Percentiles rank a stretch among this genome's conserved stretches.
These are phyloP conservation scores for Dothistroma septosporum DNA, from an alignment of 2,329 filamentous ascomycete genomes.

Conservation along the genomic window DNA sequence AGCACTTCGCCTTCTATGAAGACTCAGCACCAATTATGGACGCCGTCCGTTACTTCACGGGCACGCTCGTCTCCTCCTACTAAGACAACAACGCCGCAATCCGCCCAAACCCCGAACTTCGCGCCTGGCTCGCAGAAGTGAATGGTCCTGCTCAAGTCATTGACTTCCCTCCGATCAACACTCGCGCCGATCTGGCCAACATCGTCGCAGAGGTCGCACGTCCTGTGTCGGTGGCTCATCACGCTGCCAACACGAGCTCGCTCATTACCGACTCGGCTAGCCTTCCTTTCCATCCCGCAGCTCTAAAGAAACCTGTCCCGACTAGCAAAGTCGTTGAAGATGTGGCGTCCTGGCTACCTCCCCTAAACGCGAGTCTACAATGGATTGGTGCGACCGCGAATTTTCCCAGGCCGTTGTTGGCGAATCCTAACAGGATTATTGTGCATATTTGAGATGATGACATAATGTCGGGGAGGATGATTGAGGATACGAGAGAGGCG, in stretches of 20 bases:
- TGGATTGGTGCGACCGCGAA: slow-evolving; percentile 39
- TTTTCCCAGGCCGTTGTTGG: slow-evolving; percentile 43
- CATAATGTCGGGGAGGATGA: slow-evolving; percentile 35
- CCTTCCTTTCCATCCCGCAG: slow-evolving; percentile 43
- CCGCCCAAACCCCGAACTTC: slow-evolving; percentile 40
- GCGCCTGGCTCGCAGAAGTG: slow-evolving; percentile 45
- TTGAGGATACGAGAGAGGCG: slow-evolving; percentile 32
- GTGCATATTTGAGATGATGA: slow-evolving; percentile 42
- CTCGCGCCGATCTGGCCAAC: slow-evolving; percentile 36
- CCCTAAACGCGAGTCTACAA: slow-evolving; percentile 30
- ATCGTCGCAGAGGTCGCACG: slow-evolving; percentile 43
- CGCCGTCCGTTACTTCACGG: slow-evolving; percentile 40
- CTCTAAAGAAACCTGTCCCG: slow-evolving; percentile 41
- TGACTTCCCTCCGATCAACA: slow-evolving; percentile 40
- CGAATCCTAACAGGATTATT: slow-evolving; percentile 37
- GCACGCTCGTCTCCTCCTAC: slow-evolving; percentile 44
- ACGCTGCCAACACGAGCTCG: slow-evolving; percentile 43
- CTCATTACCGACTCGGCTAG: slow-evolving; percentile 36
- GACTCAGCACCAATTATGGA: slow-evolving; percentile 40
- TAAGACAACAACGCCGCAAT: slow-evolving; percentile 38
- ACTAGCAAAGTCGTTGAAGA: slow-evolving; percentile 38
- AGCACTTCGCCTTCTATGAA: slow-evolving; percentile 45
- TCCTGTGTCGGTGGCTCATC: slow-evolving; percentile 39
- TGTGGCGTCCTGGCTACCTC: slow-evolving; percentile 36
- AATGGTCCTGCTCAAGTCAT: slow-evolving; percentile 36